Percentiles rank a stretch among this genome's conserved stretches.
Conservation (phyloP, 495 filamentous ascomycete species). For the Podospora australis region DNA sequence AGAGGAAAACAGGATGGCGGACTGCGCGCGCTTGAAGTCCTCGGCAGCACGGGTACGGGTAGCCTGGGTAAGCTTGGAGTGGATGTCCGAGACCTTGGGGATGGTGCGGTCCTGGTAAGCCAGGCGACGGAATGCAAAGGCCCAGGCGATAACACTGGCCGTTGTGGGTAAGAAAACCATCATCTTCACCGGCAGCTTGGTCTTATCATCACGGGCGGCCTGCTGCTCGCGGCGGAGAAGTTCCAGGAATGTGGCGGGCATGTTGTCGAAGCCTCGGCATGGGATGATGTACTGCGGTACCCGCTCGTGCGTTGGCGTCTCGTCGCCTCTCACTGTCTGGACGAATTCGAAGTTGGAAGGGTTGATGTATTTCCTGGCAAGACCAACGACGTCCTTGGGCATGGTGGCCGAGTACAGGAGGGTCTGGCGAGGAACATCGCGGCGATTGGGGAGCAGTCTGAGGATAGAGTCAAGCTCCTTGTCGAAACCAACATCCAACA, state of each 20-base stretch:
- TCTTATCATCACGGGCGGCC: conserved; percentile 24
- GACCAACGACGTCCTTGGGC: conserved; percentile 68
- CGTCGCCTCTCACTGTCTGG: conserved; percentile 72
- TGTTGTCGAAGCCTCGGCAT: conserved; percentile 64
- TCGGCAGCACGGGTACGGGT: conserved; percentile 62
- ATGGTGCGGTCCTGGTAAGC: conserved; percentile 16
- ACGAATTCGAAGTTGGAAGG: conserved; percentile 66
- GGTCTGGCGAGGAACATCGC: conserved; percentile 66
- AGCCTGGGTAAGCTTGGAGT: conserved; percentile 67
- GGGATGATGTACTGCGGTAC: conserved; percentile 71
- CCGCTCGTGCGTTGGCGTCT: conserved; percentile 73
- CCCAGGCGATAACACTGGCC: conserved; percentile 57
- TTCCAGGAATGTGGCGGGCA: conserved; percentile 69
- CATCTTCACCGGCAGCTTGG: conserved; percentile 73
- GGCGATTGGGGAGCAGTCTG: conserved; percentile 53
- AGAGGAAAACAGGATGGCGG: conserved; percentile 78
- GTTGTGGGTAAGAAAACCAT: conserved; percentile 86
- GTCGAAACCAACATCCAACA: conserved; percentile 87
- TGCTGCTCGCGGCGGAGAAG: conserved; percentile 53
- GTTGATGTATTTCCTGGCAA: conserved; percentile 56
- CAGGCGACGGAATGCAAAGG: conserved; percentile 53
- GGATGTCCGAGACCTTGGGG: conserved; percentile 59
- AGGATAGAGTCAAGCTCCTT: conserved; percentile 68
- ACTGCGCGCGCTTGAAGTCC: conserved; percentile 54
- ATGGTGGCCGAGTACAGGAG: conserved; percentile 93